phyloP scores from a whole-genome alignment of 495 filamentous ascomycete species.

The Astrothelium macrocarpum region DNA sequence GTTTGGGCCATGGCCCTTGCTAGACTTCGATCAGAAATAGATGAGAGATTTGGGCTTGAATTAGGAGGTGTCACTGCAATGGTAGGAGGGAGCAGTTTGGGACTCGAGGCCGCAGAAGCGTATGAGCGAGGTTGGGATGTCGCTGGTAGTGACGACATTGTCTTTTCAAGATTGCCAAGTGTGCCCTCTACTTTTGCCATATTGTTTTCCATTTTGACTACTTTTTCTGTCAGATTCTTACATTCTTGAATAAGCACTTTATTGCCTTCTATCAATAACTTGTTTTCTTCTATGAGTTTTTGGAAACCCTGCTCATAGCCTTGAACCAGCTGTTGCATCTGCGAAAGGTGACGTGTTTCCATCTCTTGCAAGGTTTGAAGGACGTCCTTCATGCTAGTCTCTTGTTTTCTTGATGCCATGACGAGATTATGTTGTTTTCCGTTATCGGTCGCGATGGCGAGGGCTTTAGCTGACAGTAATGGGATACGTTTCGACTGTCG shows the following conservation, averaged over 20 bases:
- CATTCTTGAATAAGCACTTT: background rate
- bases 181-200: background rate
- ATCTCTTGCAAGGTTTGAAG: background rate
- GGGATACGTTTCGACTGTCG: background rate
- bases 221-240: background rate
- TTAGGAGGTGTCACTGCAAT: background rate
- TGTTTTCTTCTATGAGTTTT: background rate
- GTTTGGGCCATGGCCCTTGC: background rate
- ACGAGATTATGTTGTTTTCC: background rate
- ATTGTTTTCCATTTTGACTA: background rate
- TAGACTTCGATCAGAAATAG: background rate
- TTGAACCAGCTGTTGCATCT: no score
- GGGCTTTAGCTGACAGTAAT: background rate
- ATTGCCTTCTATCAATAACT: background rate
- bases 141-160: background rate
- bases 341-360: background rate
- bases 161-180: background rate
- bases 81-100: background rate
- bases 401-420: background rate
- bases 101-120: background rate
- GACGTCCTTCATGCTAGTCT: background rate
- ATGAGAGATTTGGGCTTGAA: background rate
- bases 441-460: background rate
- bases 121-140: background rate
- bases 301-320: background rate